A percentile compares a stretch with the other conserved stretches of the same genome.
Conservation (phyloP, 2,329 filamentous ascomycete species). For the Fusarium sp. region DNA sequence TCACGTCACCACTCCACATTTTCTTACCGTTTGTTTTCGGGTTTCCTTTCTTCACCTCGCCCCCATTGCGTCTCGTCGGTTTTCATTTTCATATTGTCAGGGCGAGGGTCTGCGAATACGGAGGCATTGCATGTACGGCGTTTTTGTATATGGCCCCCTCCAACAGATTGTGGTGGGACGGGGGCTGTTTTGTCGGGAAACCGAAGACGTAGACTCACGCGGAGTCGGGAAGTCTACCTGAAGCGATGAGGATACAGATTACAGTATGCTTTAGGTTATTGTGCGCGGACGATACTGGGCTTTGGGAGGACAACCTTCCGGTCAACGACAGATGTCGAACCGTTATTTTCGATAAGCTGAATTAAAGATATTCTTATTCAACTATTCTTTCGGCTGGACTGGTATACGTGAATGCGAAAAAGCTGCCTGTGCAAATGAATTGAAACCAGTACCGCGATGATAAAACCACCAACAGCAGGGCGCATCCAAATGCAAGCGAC, state of each 20-base stretch:
- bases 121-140: constrained; percentile 47
- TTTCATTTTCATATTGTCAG: constrained; percentile 28
- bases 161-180: constrained; percentile 5
- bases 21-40: constrained; percentile 41
- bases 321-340: constrained; percentile 18
- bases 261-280: constrained; percentile 15
- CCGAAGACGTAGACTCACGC: constrained; percentile 3
- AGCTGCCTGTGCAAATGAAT: neutral
- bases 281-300: neutral
- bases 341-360: constrained; percentile 6
- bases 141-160: constrained; percentile 44
- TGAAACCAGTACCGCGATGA: neutral
- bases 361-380: constrained; percentile 12
- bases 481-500: constrained; percentile 4
- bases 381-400: neutral
- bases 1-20: constrained; percentile 54
- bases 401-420: neutral
- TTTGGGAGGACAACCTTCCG: constrained; percentile 37
- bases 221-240: neutral
- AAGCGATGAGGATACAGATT: neutral
- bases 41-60: constrained; percentile 32
- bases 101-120: constrained; percentile 36
- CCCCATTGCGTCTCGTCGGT: constrained; percentile 30
- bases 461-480: neutral
- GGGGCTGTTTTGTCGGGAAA: constrained; percentile 32